A percentile compares a stretch with the other conserved stretches of the same genome.
These are phyloP conservation scores for Diplodia sapinea DNA, from an alignment of 2,329 filamentous ascomycete species.

Conservation along the genomic window DNA sequence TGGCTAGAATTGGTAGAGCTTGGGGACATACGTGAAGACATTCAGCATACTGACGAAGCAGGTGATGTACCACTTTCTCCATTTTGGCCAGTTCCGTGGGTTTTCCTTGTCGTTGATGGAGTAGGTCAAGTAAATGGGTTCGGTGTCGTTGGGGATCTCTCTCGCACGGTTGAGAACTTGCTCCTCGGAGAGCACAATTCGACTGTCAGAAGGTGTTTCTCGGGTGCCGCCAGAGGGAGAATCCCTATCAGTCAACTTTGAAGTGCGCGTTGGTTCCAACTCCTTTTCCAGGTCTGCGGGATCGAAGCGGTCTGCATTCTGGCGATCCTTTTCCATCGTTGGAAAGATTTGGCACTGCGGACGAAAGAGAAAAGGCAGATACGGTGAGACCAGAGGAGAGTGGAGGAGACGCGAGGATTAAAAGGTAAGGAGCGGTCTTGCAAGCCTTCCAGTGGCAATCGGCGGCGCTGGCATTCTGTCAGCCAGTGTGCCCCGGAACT, in stretches of 20 bases:
- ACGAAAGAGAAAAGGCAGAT: neutral
- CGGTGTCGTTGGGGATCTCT: constrained; percentile 33
- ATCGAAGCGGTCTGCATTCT: neutral
- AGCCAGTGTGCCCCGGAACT: neutral
- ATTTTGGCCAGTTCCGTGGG: constrained; percentile 49
- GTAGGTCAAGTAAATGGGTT: constrained; percentile 37
- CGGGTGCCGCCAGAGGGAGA: constrained; percentile 2
- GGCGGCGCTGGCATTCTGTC: neutral
- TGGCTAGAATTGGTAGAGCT: neutral
- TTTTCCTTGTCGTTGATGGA: constrained; percentile 41
- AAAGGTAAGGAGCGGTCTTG: neutral
- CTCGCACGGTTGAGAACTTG: constrained; percentile 34
- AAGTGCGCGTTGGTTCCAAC: constrained; percentile 20
- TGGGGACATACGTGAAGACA: constrained; percentile 31
- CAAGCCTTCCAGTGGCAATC: neutral
- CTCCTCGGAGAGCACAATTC: constrained; percentile 33
- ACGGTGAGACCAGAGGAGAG: neutral
- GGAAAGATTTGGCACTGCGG: no score
- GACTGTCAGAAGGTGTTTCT: neutral
- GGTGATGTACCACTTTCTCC: constrained; percentile 52
- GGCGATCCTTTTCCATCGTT: neutral
- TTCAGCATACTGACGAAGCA: constrained; percentile 48
- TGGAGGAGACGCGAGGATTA: neutral
- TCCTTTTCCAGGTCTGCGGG: constrained; percentile 25
- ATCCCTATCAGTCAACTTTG: neutral